Percentiles rank a stretch among this genome's conserved stretches.
phyloP scores from a whole-genome alignment of 176 grass and related monocot species.

The Phoenix dactylifera region DNA sequence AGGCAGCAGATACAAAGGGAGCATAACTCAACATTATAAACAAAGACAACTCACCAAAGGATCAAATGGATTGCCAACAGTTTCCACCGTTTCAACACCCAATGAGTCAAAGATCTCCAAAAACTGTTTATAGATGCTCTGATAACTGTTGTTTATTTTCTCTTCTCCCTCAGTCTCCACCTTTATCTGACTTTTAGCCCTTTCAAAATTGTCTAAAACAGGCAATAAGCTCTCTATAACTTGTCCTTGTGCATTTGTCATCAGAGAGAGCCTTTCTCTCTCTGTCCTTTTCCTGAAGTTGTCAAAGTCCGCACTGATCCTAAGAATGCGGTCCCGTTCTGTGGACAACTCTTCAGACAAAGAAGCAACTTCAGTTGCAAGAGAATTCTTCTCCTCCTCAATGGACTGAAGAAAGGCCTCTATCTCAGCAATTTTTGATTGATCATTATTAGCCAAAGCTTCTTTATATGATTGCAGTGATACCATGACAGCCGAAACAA shows the following conservation, averaged over 20 bases:
- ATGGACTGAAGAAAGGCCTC: constrained; percentile 65
- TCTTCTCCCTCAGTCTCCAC: constrained; percentile 68
- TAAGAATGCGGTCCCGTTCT: constrained; percentile 65
- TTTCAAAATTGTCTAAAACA: constrained; percentile 96
- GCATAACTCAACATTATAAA: background rate
- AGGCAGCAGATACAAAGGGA: background rate
- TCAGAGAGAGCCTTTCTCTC: constrained; percentile 78
- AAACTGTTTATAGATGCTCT: constrained; percentile 97
- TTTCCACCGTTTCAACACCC: constrained; percentile 71
- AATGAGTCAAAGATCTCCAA: constrained; percentile 65
- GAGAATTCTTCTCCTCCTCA: constrained; percentile 60
- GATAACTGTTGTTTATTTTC: constrained; percentile 92
- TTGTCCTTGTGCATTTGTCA: constrained; percentile 87
- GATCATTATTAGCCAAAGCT: constrained; percentile 51
- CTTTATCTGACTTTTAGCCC: constrained; percentile 92
- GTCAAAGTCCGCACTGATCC: constrained; percentile 91
- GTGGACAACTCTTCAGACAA: constrained; percentile 50
- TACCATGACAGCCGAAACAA: constrained; percentile 40
- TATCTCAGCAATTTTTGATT: constrained; percentile 51
- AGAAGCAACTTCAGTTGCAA: constrained; percentile 40
- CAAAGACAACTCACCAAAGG: constrained; percentile 61
- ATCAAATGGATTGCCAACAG: constrained; percentile 79
- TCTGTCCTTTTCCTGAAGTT: constrained; percentile 94
- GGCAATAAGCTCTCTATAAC: constrained; percentile 84
- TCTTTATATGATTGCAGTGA: constrained; percentile 62